These are phyloP conservation scores for Phytophthora hybrid DNA, from an alignment of 352 stramenopile species.

Conservation along the genomic window DNA sequence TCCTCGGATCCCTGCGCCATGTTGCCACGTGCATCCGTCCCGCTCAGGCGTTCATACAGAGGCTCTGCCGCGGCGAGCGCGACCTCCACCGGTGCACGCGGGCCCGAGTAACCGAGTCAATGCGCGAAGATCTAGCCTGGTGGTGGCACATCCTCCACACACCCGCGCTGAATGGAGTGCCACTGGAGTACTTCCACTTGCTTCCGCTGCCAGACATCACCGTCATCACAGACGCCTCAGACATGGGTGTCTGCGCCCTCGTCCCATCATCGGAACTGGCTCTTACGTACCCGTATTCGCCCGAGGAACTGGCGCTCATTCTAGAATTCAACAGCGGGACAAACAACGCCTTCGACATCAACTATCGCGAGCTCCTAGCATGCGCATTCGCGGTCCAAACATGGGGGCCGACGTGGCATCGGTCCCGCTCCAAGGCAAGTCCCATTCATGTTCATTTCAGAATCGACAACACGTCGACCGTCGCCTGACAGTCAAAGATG, in stretches of 20 bases:
- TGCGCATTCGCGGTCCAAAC: background rate
- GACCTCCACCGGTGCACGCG: background rate
- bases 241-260: too few relatives aligned
- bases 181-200: too few relatives aligned
- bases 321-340: too few relatives aligned
- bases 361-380: conserved; percentile 9
- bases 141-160: too few relatives aligned
- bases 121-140: conserved; percentile 1
- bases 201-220: too few relatives aligned
- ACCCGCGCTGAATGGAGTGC: too few relatives aligned
- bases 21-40: background rate
- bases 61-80: background rate
- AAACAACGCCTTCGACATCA: conserved; percentile 7
- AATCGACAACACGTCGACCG: conserved; percentile 25
- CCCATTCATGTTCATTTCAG: conserved; percentile 20
- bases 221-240: too few relatives aligned
- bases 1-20: background rate
- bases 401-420: background rate
- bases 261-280: too few relatives aligned
- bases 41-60: background rate
- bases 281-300: too few relatives aligned
- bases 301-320: too few relatives aligned
- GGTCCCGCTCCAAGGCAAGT: background rate
- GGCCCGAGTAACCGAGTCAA: background rate
- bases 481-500: conserved; percentile 18